These are phyloP conservation scores for Trichoderma gamsii DNA, from an alignment of 495 filamentous ascomycete genomes.

Conservation along the genomic window DNA sequence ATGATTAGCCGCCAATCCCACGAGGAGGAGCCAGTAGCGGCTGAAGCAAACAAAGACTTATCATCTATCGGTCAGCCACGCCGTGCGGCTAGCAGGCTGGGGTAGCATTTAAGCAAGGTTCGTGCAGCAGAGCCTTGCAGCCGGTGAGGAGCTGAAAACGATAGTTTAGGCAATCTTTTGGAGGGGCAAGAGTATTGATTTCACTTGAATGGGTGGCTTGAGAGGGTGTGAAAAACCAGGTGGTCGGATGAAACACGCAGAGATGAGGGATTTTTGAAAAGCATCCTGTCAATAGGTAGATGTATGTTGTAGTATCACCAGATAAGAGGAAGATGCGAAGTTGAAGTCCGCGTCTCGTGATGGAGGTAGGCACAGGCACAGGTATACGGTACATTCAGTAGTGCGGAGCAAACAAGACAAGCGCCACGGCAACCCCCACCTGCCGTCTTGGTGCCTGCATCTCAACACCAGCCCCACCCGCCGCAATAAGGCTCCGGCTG, in stretches of 20 bases:
- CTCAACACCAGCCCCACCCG: neutral
- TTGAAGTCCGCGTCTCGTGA: neutral
- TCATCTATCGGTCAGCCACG: constrained; percentile 4
- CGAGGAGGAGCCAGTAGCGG: neutral
- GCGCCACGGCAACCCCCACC: neutral
- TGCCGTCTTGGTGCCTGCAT: neutral
- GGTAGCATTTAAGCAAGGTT: constrained; percentile 3
- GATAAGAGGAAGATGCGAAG: neutral
- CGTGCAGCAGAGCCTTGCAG: neutral
- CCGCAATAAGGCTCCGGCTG: neutral
- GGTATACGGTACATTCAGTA: neutral
- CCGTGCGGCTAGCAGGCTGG: neutral
- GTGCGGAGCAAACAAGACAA: neutral
- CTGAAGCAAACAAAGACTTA: neutral
- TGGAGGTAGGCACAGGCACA: neutral
- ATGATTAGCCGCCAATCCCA: neutral
- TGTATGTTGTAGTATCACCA: neutral
- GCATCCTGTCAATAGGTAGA: neutral
- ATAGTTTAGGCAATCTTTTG: neutral
- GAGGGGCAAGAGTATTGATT: neutral
- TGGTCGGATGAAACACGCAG: neutral
- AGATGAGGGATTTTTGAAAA: no score
- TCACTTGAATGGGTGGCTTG: neutral
- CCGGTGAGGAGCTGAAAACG: constrained; percentile 3
- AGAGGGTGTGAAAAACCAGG: neutral